Base-by-base conservation (phyloP, 306 rosid species). In the Corylus americana region DNA sequence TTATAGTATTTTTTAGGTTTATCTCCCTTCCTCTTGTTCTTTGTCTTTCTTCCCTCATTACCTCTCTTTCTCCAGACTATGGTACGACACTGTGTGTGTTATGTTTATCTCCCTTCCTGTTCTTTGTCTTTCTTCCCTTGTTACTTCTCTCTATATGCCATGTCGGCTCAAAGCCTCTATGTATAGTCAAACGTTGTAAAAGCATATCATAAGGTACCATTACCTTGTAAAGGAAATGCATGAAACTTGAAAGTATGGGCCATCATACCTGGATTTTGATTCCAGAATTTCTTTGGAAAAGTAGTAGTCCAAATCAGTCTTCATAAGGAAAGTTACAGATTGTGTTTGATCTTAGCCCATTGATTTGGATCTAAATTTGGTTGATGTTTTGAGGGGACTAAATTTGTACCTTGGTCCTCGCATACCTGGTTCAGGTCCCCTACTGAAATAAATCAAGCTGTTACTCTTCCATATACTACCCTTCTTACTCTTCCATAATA, bases 311-410 rank as follows among this genome's bases (percentile, higher is more conserved):
- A 53, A 53, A 13, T 25, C 16, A 10, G 13, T 59, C 31, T 59
- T 25, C 14, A 9, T 22, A 20, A 42, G 8, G 45, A 42, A 59
- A 12, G 66, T 11, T 49, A 42, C 53, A 49, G 2, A 49, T 49
- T 58, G 17, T 58, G 31, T n/a, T n/a, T 20, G 31, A 58, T 58
- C 64, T 58, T 14, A 61, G 39, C 68, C 69, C 69, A 62, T 62
- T 62, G 69, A 62, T 62, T 29, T 62, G 18, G 69, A 62, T 62
- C 39, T 29, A 62, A 31, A 62, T 62, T 62, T 29, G 42, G 35
- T 25, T 58, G 35, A 58, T 39, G 44, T 20, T 25, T 58, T 58
- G n/a, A 27, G 27, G 64, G 64, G 55, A 16, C 16, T 11, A 14
- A 11, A 11, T 51, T 58, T 58, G 25, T 12, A 27, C 11, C 44